phyloP scores from a whole-genome alignment of 2,329 filamentous ascomycete species.

The Colletotrichum tropicicola region DNA sequence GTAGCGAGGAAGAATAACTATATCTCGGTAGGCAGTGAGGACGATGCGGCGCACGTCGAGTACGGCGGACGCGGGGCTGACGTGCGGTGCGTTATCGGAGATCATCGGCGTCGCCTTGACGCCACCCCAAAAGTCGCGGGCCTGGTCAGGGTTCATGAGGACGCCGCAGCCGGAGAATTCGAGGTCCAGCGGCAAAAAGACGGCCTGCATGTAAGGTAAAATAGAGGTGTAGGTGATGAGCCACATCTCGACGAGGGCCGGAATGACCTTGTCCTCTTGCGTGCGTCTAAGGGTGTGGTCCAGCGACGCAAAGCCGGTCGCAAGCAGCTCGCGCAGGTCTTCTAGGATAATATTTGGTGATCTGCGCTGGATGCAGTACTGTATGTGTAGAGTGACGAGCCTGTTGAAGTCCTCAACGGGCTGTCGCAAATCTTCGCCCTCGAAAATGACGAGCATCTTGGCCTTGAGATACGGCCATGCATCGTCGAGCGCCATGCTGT shows the following conservation, averaged over 20 bases:
- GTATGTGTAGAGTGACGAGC: constrained; percentile 80
- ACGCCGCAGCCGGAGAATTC: constrained; percentile 89
- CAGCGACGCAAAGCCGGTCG: constrained; percentile 85
- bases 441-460: constrained; percentile 80
- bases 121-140: constrained; percentile 90
- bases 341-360: constrained; percentile 77
- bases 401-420: constrained; percentile 87
- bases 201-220: constrained; percentile 92
- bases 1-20: constrained; percentile 87
- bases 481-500: constrained; percentile 78
- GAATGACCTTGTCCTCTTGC: constrained; percentile 88
- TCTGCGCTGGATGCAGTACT: constrained; percentile 79
- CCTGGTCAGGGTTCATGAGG: constrained; percentile 80
- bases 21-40: constrained; percentile 87
- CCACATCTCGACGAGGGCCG: constrained; percentile 92
- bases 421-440: constrained; percentile 81
- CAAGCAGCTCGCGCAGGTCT: constrained; percentile 77
- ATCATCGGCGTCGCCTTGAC: constrained; percentile 55
- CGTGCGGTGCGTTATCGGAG: constrained; percentile 48
- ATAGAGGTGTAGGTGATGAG: constrained; percentile 90
- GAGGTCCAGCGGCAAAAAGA: constrained; percentile 91
- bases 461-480: constrained; percentile 85
- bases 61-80: constrained; percentile 59
- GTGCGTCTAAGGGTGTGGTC: constrained; percentile 84
- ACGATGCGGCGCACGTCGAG: constrained; percentile 91